Evolutionary conservation across 176 grass and related monocot genomes (phyloP), one percentile per base, ranked within the genome.

Genomic region (Musa schizocarpa): DNA sequence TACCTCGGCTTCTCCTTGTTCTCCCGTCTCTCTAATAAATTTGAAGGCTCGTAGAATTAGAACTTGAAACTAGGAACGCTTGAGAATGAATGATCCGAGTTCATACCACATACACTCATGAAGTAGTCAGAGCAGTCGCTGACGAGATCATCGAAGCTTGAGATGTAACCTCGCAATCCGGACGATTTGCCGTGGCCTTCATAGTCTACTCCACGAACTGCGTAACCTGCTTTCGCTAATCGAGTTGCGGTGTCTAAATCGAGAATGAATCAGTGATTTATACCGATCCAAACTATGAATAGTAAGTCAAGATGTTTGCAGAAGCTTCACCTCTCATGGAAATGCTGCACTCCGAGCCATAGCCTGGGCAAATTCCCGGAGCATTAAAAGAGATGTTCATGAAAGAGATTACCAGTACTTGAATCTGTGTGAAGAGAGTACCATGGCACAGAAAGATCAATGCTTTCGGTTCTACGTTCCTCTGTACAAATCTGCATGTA

Each of bases 121-220:
- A 96, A 96, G 79, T 87, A 54, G 19, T 50, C 49, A 9, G 63
- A 80, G 69, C 92, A 96, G 55, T 96, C 92, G 8, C 24, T 51
- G 11, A 91, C 65, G 21, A 91, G 13, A 20, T 84, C 49, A 13
- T 62, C 13, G 50, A 96, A 88, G 58, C 70, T 79, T 11, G 86
- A 27, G 66, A 91, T 68, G 75, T 91, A 96, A 50, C 88, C 77
- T 72, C 77, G 82, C 74, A 2, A 9, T 16, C 92, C 92, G 23
- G 80, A 82, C 50, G 92, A 91, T 59, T 74, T 87, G 23, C 88
- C 92, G 19, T 96, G 92, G 0, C 92, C 92, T 65, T 96, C 86
- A 8, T 85, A 87, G 21, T 96, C 92, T 68, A 96, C 82, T 16
- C 83, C 92, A 61, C 91, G 71, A 25, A 96, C 77, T 8, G 69